phyloP scores from a whole-genome alignment of 2,329 filamentous ascomycete species.

The Exophiala sp. region DNA sequence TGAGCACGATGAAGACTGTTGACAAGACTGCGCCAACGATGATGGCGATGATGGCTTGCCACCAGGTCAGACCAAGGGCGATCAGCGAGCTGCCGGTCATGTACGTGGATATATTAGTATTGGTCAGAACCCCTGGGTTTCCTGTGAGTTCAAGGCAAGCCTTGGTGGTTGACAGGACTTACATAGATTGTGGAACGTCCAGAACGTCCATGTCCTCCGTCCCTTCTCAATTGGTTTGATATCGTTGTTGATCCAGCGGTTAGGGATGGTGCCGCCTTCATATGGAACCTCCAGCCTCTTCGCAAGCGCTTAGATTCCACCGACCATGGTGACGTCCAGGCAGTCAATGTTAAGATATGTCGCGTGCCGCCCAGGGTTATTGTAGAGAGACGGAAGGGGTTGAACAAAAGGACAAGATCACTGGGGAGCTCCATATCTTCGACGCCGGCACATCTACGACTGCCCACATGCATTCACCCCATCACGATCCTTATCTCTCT shows the following conservation, averaged over 20 bases:
- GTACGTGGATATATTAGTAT: conserved; percentile 35
- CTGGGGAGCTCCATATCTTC: too few relatives aligned
- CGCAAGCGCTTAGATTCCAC: conserved; percentile 5
- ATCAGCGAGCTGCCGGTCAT: conserved; percentile 37
- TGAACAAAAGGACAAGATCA: neutral
- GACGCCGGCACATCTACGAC: too few relatives aligned
- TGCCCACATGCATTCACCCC: too few relatives aligned
- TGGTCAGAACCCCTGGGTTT: conserved; percentile 45
- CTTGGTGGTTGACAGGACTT: conserved; percentile 38
- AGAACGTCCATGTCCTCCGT: conserved; percentile 76
- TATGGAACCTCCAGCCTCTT: conserved; percentile 29
- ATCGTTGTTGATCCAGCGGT: conserved; percentile 47
- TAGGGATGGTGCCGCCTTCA: conserved; percentile 25
- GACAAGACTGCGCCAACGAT: conserved; percentile 71
- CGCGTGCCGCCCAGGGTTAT: too few relatives aligned
- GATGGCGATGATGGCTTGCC: conserved; percentile 86
- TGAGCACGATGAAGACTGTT: conserved; percentile 61
- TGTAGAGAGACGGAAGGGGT: neutral
- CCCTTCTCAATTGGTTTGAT: conserved; percentile 68
- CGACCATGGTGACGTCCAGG: neutral
- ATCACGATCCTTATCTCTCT: too few relatives aligned
- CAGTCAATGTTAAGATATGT: neutral
- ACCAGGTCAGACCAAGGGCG: conserved; percentile 70
- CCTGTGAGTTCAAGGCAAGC: conserved; percentile 26
- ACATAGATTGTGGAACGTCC: conserved; percentile 59